phyloP scores from a whole-genome alignment of 2,329 filamentous ascomycete species.

The Neofusicoccum parvum region DNA sequence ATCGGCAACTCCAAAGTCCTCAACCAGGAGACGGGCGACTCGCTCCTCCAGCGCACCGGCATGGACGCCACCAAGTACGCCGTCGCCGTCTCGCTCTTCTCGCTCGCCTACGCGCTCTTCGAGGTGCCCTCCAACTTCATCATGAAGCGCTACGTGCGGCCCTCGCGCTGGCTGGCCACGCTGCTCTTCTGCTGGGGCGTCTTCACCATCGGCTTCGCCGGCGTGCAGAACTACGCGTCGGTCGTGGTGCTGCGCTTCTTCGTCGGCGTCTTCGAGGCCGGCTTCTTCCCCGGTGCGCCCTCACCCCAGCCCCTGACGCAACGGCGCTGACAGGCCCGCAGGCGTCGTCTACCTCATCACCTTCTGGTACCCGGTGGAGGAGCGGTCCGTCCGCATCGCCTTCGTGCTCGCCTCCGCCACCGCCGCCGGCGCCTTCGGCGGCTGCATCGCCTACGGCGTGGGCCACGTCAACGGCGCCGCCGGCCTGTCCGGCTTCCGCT shows the following conservation, averaged over 20 bases:
- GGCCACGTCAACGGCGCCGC: conserved; percentile 41
- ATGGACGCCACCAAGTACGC: conserved; percentile 37
- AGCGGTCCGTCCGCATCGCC: conserved; percentile 61
- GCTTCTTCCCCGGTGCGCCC: background rate
- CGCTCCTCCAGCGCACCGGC: conserved; percentile 38
- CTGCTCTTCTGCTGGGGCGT: conserved; percentile 51
- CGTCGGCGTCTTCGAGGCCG: conserved; percentile 34
- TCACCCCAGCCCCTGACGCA: too few relatives aligned
- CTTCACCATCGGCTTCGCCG: conserved; percentile 49
- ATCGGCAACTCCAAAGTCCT: conserved; percentile 42
- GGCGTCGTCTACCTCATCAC: background rate
- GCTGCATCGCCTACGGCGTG: conserved; percentile 23
- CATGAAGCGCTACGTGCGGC: conserved; percentile 57
- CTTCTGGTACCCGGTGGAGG: conserved; percentile 58
- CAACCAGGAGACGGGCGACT: conserved; percentile 40
- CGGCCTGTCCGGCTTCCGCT: conserved; percentile 48
- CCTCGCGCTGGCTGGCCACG: conserved; percentile 36
- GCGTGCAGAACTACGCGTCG: conserved; percentile 45
- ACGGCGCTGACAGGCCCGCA: too few relatives aligned
- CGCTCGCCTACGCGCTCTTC: conserved; percentile 38
- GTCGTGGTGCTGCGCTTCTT: conserved; percentile 47
- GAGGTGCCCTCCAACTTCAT: conserved; percentile 60
- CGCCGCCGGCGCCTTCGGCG: conserved; percentile 54
- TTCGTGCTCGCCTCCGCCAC: conserved; percentile 57
- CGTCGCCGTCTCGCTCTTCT: conserved; percentile 36